A percentile compares a stretch with the other conserved stretches of the same genome.
Conservation (phyloP, 2,329 filamentous ascomycete genomes). For the Phaeosphaeriaceae sp. region DNA sequence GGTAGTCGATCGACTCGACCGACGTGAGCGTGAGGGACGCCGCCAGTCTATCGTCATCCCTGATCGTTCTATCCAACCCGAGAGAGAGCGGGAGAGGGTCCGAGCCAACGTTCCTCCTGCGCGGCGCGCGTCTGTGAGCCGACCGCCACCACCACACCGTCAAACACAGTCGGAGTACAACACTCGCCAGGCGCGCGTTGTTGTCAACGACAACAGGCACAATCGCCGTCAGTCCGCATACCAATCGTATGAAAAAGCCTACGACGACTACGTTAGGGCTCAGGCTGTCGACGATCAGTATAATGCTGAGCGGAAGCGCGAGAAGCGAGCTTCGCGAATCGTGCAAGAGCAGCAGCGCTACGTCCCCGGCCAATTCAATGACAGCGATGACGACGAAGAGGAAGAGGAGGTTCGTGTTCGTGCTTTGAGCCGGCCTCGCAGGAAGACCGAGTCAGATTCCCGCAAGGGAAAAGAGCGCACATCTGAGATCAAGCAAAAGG, state of each 20-base stretch:
- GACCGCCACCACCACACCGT: slow-evolving; percentile 44
- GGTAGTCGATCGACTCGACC: slow-evolving; percentile 13
- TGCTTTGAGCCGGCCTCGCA: slow-evolving; percentile 23
- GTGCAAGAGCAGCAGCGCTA: slow-evolving; percentile 8
- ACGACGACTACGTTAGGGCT: slow-evolving; percentile 16
- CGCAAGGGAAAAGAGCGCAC: slow-evolving; percentile 27
- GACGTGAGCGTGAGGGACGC: slow-evolving; percentile 6
- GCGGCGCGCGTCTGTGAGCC: slow-evolving; percentile 31
- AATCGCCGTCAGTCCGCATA: slow-evolving; percentile 35
- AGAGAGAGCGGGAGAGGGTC: slow-evolving; percentile 18
- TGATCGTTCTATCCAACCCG: slow-evolving; percentile 16
- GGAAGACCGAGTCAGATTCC: slow-evolving; percentile 27
- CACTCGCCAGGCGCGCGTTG: slow-evolving; percentile 28
- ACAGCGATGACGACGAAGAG: slow-evolving; percentile 20
- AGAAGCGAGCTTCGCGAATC: slow-evolving; percentile 20
- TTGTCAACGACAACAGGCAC: slow-evolving; percentile 35
- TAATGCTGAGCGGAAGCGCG: slow-evolving; percentile 14
- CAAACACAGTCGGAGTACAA: slow-evolving; percentile 41
- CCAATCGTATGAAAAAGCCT: slow-evolving; percentile 31
- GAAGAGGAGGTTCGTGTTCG: slow-evolving; percentile 8
- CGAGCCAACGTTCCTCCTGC: slow-evolving; percentile 25
- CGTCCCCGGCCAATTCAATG: slow-evolving; percentile 18
- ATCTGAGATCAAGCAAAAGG: slow-evolving; percentile 22
- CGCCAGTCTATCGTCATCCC: slow-evolving; percentile 25
- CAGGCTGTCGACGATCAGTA: slow-evolving; percentile 9